A percentile compares a stretch with the other conserved stretches of the same genome.
These are phyloP conservation scores for Cryptomeria japonica DNA, from an alignment of 75 land plant species.

Conservation along the genomic window DNA sequence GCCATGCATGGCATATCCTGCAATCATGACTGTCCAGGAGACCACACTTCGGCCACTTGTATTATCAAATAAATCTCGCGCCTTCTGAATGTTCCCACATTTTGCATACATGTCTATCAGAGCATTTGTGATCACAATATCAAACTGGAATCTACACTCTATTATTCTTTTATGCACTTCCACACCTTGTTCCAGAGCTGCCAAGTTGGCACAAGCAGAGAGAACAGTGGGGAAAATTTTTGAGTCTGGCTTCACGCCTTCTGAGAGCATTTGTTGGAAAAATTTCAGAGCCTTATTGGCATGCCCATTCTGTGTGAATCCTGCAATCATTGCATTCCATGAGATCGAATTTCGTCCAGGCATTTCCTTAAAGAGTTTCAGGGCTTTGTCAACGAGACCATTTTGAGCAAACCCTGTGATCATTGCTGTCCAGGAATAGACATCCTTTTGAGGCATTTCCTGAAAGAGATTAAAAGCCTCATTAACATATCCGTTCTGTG, in stretches of 20 bases:
- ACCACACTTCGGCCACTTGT: conserved; percentile 6
- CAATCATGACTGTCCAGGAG: conserved; percentile 18
- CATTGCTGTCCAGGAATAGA: background rate
- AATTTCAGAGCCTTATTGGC: background rate
- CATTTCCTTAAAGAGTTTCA: background rate
- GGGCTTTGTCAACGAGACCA: background rate
- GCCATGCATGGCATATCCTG: conserved; percentile 17
- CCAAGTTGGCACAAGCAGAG: conserved; percentile 6
- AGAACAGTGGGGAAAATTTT: background rate
- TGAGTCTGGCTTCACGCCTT: background rate
- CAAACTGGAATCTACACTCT: conserved; percentile 6
- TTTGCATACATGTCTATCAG: conserved; percentile 21
- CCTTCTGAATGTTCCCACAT: conserved; percentile 6
- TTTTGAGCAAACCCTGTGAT: background rate
- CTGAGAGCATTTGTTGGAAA: background rate
- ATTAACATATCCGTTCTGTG: background rate
- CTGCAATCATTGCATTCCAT: conserved; percentile 5
- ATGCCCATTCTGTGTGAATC: background rate
- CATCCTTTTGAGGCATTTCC: background rate
- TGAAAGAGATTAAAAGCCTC: background rate
- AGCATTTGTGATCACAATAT: background rate
- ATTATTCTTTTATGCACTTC: conserved; percentile 2
- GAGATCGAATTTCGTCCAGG: background rate
- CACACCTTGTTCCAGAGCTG: background rate
- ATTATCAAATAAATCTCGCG: conserved; percentile 10